Percentiles rank a stretch among this genome's conserved stretches.
Conservation (phyloP, 305 asterid species). For the Solanum hybrid region DNA sequence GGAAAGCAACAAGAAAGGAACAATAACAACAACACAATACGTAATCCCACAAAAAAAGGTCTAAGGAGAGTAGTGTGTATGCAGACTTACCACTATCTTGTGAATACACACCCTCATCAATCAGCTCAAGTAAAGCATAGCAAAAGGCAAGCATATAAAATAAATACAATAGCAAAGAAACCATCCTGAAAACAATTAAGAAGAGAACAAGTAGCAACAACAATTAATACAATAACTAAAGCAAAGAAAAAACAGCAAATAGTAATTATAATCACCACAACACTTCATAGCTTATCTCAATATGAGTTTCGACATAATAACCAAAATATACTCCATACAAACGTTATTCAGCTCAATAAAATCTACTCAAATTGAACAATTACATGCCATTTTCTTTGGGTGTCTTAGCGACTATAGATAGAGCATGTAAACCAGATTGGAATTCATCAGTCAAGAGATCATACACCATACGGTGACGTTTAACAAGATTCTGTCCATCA, state of each 20-base stretch:
- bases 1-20: not conserved
- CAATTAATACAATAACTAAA: not conserved
- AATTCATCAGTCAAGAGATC: conserved; percentile 76
- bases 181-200: not conserved
- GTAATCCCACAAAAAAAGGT: not conserved
- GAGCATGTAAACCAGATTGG: conserved; percentile 76
- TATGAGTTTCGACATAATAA: not conserved
- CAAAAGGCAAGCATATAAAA: not conserved
- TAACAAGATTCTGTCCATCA: conserved; percentile 69
- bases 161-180: not conserved
- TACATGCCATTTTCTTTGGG: conserved; percentile 50
- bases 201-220: not conserved
- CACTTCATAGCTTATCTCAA: not conserved
- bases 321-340: not conserved
- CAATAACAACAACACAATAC: not conserved
- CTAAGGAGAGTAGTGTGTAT: not conserved
- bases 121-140: not conserved
- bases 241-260: too few species aligned
- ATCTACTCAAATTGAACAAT: not conserved
- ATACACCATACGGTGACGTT: conserved; percentile 82
- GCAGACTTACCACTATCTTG: not conserved
- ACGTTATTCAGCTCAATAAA: not conserved
- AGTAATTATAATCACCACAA: not conserved
- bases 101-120: not conserved
- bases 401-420: conserved; percentile 73